These are phyloP conservation scores for Tylopilus sp. DNA, from an alignment of 768 basidiomycete genomes.

Conservation along the genomic window DNA sequence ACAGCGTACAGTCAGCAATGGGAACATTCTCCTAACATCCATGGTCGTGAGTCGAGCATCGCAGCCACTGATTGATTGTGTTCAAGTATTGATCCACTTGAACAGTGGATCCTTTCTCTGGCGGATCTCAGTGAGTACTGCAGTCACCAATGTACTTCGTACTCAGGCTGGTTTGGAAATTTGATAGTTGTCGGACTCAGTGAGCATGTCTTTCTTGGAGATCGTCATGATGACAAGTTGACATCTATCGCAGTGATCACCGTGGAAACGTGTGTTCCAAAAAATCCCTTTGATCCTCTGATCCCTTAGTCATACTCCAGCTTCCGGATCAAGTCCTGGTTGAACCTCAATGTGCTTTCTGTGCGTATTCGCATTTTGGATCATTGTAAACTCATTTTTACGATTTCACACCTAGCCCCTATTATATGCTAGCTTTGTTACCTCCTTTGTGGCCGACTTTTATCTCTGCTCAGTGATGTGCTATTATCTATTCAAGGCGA, in stretches of 20 bases:
- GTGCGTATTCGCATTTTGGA: conserved; percentile 25
- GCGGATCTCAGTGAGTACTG: conserved; percentile 44
- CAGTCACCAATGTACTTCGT: background rate
- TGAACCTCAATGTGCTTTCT: conserved; percentile 36
- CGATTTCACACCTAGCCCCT: conserved; percentile 34
- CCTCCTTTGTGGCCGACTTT: conserved; percentile 48
- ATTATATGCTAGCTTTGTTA: conserved; percentile 51
- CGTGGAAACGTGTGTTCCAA: conserved; percentile 43
- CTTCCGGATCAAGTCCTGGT: conserved; percentile 37
- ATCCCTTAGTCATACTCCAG: conserved; percentile 24
- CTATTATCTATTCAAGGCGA: conserved; percentile 44
- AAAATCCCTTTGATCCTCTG: background rate
- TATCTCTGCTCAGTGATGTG: conserved; percentile 49
- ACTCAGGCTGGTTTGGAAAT: background rate
- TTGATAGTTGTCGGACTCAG: conserved; percentile 11
- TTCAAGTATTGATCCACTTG: conserved; percentile 11
- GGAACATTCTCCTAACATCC: conserved; percentile 39
- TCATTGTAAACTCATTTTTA: background rate
- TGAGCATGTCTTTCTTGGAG: background rate
- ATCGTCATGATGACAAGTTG: background rate
- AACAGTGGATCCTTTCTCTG: conserved; percentile 37
- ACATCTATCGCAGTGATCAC: conserved; percentile 42
- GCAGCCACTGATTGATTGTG: background rate
- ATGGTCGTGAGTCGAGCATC: conserved; percentile 42
- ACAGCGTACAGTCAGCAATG: conserved; percentile 41